phyloP scores from a whole-genome alignment of 192 early-diverging fungal species.

The Coemansia sp. region DNA sequence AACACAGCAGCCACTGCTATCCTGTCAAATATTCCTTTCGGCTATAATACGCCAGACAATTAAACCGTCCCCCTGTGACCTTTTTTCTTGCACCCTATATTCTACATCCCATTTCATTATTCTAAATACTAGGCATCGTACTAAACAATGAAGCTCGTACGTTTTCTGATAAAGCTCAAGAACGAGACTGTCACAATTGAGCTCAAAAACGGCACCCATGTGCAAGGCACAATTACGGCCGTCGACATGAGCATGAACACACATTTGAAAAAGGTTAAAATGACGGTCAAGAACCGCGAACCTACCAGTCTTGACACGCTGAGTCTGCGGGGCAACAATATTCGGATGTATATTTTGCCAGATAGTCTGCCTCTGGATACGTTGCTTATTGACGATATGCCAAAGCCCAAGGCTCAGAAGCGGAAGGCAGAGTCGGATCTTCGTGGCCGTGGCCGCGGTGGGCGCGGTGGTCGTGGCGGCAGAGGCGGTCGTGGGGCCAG shows the following conservation, averaged over 20 bases:
- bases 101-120: neutral
- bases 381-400: constrained; percentile 91
- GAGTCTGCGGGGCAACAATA: constrained; percentile 92
- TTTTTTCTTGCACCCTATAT: neutral
- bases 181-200: constrained; percentile 98
- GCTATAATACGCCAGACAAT: neutral
- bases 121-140: neutral
- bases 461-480: constrained; percentile 69
- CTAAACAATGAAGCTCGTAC: constrained; percentile 46
- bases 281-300: constrained; percentile 94
- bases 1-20: neutral
- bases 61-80: neutral
- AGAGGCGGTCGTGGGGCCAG: constrained; percentile 52
- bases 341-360: constrained; percentile 94
- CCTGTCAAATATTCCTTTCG: neutral
- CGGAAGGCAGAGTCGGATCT: constrained; percentile 51
- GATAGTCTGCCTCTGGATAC: constrained; percentile 95
- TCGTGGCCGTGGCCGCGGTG: constrained; percentile 61
- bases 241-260: constrained; percentile 99
- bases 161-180: constrained; percentile 97
- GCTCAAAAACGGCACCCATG: constrained; percentile 97
- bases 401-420: constrained; percentile 91
- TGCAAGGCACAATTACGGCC: constrained; percentile 91
- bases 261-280: constrained; percentile 96
- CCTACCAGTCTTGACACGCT: constrained; percentile 88